These are phyloP conservation scores for Talaromyces thailandensis DNA, from an alignment of 495 filamentous ascomycete species.

Conservation along the genomic window DNA sequence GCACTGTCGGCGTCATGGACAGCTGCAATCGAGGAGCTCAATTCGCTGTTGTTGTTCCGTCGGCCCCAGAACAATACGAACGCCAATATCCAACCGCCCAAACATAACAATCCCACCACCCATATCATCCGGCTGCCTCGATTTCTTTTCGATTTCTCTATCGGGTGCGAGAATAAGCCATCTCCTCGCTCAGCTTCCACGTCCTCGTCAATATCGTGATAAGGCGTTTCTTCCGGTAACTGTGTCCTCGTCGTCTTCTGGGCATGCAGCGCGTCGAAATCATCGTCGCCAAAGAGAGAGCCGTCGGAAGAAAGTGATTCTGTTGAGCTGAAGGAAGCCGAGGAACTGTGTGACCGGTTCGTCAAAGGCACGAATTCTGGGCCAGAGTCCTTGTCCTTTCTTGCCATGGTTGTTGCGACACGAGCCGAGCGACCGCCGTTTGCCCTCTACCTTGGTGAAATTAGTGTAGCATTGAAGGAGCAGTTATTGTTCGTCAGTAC, in stretches of 20 bases:
- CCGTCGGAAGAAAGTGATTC: slow-evolving; percentile 8
- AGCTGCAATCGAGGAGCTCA: slow-evolving; percentile 14
- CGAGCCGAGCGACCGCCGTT: not conserved
- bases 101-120: slow-evolving; percentile 53
- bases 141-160: slow-evolving; percentile 14
- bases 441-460: not conserved
- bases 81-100: slow-evolving; percentile 73
- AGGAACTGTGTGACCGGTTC: not conserved
- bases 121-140: slow-evolving; percentile 57
- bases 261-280: not conserved
- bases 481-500: not conserved
- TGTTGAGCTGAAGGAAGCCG: not conserved
- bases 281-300: slow-evolving; percentile 2
- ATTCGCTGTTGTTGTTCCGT: slow-evolving; percentile 20
- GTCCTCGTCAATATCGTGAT: slow-evolving; percentile 4
- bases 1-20: slow-evolving; percentile 53
- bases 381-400: not conserved
- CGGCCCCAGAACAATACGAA: slow-evolving; percentile 63
- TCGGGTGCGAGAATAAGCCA: not conserved
- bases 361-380: slow-evolving; percentile 2
- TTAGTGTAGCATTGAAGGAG: not conserved
- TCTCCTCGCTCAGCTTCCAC: slow-evolving; percentile 1
- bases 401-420: slow-evolving; percentile 2
- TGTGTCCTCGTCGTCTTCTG: not conserved
- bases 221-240: not conserved